Base-by-base conservation (phyloP, 2,329 filamentous ascomycete species). In the Gaeumannomyces tritici region DNA sequence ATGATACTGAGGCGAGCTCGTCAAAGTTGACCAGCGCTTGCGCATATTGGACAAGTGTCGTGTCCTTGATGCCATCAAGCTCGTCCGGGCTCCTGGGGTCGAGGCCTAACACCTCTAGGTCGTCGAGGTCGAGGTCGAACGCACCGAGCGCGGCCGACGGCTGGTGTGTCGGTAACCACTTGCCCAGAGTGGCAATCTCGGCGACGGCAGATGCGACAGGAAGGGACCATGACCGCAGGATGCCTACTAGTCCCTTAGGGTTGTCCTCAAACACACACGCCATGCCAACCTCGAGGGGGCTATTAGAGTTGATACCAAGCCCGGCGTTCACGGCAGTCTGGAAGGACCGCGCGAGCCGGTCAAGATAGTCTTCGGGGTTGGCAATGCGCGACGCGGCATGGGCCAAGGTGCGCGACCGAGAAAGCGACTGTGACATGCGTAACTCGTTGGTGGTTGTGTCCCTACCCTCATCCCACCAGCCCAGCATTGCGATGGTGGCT, bases 381-480 rank as follows among this genome's bases (percentile, higher is more conserved):
- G 63, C 60, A 7, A 61, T 83, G 77, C 21, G 70, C 64, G 60
- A 70, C 59, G 81, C 79, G 9, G 76, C 70, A 54, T 72, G 60
- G 2, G 68, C 65, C 26, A 80, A 65, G 35, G 70, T 69, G 65
- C 75, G 73, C n/a, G 75, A 72, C 33, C 76, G 75, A 15, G 78
- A 76, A 47, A 77, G 68, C 27, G 67, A 65, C 63, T 59, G 61
- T 13, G 60, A 61, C 60, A 61, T 61, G 60, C 60, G 60, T 31
- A 61, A 11, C 51, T 56, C 54, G n/a, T 51, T 47, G 57, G 73
- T 71, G 26, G 75, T 70, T 59, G 70, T 74, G 60, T 73, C 82
- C 64, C 86, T 84, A n/a, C 84, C 83, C 64, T 95, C 91, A 70
- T 96, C 89, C 92, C 93, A 96, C 93, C 93, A 98, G 7, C 89